These are phyloP conservation scores for Eimeria brunetti DNA, from an alignment of 169 alveolate genomes.

Conservation along the genomic window DNA sequence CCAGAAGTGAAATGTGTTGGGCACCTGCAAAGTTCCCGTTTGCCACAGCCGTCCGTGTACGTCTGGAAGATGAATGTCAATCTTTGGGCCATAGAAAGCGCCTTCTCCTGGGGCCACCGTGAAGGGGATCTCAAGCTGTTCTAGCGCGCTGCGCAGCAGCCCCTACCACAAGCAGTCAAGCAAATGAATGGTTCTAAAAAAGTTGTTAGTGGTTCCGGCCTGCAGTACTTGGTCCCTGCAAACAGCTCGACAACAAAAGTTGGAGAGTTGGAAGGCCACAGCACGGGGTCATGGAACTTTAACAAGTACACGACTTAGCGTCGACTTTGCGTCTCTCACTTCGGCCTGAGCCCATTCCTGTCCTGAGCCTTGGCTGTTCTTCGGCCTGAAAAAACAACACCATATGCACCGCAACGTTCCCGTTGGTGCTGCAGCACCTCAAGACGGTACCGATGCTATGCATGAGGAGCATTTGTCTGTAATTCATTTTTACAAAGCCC, in stretches of 20 bases:
- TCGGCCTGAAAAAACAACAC: conserved; percentile 16
- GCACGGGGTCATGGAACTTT: background rate
- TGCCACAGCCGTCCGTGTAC: conserved; percentile 77
- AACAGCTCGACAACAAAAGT: background rate
- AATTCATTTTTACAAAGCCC: too few species aligned
- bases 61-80: conserved; percentile 66
- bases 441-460: background rate
- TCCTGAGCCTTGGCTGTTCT: conserved; percentile 61
- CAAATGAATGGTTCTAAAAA: background rate
- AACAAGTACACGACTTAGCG: background rate
- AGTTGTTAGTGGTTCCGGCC: background rate
- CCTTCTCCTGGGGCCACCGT: conserved; percentile 69
- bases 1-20: background rate
- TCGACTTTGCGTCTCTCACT: background rate
- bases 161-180: background rate
- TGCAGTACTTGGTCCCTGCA: conserved; percentile 1
- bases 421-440: background rate
- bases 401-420: background rate
- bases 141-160: conserved; percentile 51
- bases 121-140: background rate
- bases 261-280: background rate
- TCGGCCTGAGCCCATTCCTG: conserved; percentile 63
- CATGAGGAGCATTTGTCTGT: too few species aligned
- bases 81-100: conserved; percentile 83
- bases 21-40: conserved; percentile 77